Base-by-base conservation (phyloP, 108 stramenopile species). In the Schizochytrium sp. region DNA sequence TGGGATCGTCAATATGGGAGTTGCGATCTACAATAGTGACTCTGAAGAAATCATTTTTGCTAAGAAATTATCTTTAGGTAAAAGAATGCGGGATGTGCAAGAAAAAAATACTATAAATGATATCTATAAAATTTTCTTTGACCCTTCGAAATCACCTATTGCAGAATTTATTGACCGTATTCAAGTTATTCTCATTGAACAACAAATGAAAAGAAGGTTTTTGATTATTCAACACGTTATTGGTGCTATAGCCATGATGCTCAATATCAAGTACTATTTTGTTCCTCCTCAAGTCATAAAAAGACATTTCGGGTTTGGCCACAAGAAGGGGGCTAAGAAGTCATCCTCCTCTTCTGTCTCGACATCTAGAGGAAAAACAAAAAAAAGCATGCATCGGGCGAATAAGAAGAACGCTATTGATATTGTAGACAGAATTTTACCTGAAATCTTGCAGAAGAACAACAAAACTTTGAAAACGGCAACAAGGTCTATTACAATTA, bases 161-260 rank as follows among this genome's bases (percentile, higher is more conserved):
- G 61, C 61, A 10, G 4, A 7, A 0, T 64, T 41, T 64, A 4
- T 64, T 4, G 61, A 64, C 0, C 4, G 10, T 4, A 4, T 64
- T 4, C 13, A 64, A 10, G 0, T 64, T 4, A 64, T 64, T 17
- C 61, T 64, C 10, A 64, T 64, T 42, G 61, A 64, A 64, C 61
- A 64, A 10, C 61, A 64, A 64, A 64, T 64, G 61, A 64, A 64
- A 10, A 28, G 61, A 4, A 28, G 61, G 4, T 64, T 64, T 64
- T 19, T 64, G 7, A 64, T 64, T 10, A 17, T 64, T 42, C 61
- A 64, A 64, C 61, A 64, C 19, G 61, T 64, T 0, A 17, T 64
- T 64, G 7, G 41, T 4, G 4, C 61, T 64, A 17, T 64, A 5
- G 19, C 13, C 4, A 8, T 64, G 7, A 64, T 64, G 10, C 19